These are phyloP conservation scores for Cyberlindnera amylophila DNA, from an alignment of 805 yeast species.

Conservation along the genomic window DNA sequence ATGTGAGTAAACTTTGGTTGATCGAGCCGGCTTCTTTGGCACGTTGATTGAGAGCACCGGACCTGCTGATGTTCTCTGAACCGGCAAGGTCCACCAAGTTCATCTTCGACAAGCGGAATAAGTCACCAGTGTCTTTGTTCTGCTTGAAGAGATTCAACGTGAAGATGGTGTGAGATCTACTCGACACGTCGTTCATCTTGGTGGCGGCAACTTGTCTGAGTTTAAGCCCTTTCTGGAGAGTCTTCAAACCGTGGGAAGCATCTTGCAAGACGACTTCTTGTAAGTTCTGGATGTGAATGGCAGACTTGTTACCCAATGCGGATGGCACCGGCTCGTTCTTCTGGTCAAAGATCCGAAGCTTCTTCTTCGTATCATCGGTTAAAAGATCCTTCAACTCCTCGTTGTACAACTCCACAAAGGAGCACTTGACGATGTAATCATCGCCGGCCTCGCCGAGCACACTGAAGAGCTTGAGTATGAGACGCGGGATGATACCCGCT, in stretches of 20 bases:
- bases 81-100: slow-evolving; percentile 95
- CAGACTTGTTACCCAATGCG: slow-evolving; percentile 16
- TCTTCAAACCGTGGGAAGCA: slow-evolving; percentile 52
- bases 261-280: slow-evolving; percentile 55
- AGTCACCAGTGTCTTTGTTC: slow-evolving; percentile 38
- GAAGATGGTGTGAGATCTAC: slow-evolving; percentile 76
- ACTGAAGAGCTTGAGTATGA: slow-evolving; percentile 52
- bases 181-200: slow-evolving; percentile 66
- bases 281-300: slow-evolving; percentile 57
- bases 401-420: slow-evolving; percentile 82
- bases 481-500: slow-evolving; percentile 70
- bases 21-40: slow-evolving; percentile 94
- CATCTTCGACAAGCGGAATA: slow-evolving; percentile 60
- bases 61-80: slow-evolving; percentile 80
- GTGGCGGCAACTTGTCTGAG: slow-evolving; percentile 68
- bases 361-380: slow-evolving; percentile 39
- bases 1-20: slow-evolving; percentile 79
- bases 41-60: slow-evolving; percentile 82
- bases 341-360: slow-evolving; percentile 49
- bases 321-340: slow-evolving; percentile 12
- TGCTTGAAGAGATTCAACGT: slow-evolving; percentile 56
- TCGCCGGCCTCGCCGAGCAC: slow-evolving; percentile 36
- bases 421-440: slow-evolving; percentile 68
- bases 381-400: slow-evolving; percentile 79
- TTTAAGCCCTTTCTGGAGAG: slow-evolving; percentile 53